Conservation (phyloP, 2,329 filamentous ascomycete species). For the Cytospora leucostoma region DNA sequence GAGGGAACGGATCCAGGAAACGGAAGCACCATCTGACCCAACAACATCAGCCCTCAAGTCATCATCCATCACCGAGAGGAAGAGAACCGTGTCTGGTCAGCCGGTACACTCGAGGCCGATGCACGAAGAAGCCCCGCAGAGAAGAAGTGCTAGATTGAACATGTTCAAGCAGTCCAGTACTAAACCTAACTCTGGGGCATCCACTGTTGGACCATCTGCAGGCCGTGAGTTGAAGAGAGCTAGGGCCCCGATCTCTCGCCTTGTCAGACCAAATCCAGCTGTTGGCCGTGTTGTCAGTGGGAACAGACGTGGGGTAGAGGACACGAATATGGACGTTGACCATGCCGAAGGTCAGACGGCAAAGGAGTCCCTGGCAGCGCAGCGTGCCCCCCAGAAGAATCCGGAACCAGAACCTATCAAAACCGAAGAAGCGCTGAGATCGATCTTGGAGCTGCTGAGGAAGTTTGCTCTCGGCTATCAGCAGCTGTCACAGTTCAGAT, state of each 20-base stretch:
- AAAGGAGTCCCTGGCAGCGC: slow-evolving; percentile 45
- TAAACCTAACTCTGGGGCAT: slow-evolving; percentile 61
- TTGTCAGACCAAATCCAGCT: slow-evolving; percentile 68
- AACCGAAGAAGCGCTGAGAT: slow-evolving; percentile 74
- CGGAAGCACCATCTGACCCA: slow-evolving; percentile 46
- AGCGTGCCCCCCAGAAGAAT: slow-evolving; percentile 42
- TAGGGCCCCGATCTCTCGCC: slow-evolving; percentile 68
- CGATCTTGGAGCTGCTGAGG: slow-evolving; percentile 76
- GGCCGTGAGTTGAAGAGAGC: slow-evolving; percentile 81
- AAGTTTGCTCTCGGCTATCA: slow-evolving; percentile 82
- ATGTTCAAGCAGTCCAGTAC: slow-evolving; percentile 68
- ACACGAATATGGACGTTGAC: slow-evolving; percentile 70
- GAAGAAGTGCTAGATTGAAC: slow-evolving; percentile 72
- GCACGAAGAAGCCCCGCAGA: slow-evolving; percentile 64
- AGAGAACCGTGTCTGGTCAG: slow-evolving; percentile 90
- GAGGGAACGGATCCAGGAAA: slow-evolving; percentile 40
- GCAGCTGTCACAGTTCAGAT: slow-evolving; percentile 75
- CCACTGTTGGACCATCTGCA: slow-evolving; percentile 60
- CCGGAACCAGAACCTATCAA: slow-evolving; percentile 59
- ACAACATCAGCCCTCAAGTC: slow-evolving; percentile 42
- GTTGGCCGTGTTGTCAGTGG: slow-evolving; percentile 88
- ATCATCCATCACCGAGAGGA: slow-evolving; percentile 64
- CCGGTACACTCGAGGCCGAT: slow-evolving; percentile 53
- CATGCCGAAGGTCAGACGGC: slow-evolving; percentile 58
- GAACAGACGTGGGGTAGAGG: slow-evolving; percentile 74